Evolutionary conservation across 768 basidiomycete genomes (phyloP).

Genomic region (Lactifluus hygrophoroides): DNA sequence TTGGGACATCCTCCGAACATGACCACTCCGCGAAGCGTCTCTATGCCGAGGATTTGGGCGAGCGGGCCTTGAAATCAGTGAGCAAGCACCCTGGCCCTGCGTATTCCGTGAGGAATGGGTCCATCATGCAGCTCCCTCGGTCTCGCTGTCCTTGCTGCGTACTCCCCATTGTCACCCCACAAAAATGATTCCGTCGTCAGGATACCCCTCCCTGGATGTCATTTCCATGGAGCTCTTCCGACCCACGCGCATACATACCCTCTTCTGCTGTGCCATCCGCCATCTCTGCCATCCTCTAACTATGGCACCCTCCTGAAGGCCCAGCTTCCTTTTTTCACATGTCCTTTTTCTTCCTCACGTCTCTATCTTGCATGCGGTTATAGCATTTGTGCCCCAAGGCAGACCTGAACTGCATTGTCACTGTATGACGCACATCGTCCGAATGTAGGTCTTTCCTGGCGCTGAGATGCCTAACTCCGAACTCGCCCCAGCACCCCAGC

Average conservation of each 20-base stretch:
- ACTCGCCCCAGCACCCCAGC: too few relatives aligned
- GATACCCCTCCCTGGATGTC: slow-evolving; percentile 8
- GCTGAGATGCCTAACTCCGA: too few relatives aligned
- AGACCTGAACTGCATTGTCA: neutral
- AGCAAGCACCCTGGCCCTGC: slow-evolving; percentile 10
- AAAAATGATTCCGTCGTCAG: neutral
- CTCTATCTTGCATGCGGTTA: neutral
- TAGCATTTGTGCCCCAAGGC: neutral
- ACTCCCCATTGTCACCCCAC: too few relatives aligned
- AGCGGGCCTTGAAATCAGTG: too few relatives aligned
- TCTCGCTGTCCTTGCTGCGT: neutral
- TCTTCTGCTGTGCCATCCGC: neutral
- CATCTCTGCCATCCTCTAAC: neutral
- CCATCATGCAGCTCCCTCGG: too few relatives aligned
- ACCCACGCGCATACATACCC: neutral
- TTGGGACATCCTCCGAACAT: too few relatives aligned
- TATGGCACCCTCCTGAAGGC: neutral
- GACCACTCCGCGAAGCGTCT: neutral
- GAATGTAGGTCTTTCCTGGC: neutral
- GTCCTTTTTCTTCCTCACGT: neutral
- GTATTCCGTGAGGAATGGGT: neutral
- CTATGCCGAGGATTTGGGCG: too few relatives aligned
- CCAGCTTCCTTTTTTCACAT: neutral
- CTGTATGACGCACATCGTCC: neutral
- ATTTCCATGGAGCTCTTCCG: neutral